Base-by-base conservation (phyloP, 495 filamentous ascomycete species). In the Xylaria scruposa region DNA sequence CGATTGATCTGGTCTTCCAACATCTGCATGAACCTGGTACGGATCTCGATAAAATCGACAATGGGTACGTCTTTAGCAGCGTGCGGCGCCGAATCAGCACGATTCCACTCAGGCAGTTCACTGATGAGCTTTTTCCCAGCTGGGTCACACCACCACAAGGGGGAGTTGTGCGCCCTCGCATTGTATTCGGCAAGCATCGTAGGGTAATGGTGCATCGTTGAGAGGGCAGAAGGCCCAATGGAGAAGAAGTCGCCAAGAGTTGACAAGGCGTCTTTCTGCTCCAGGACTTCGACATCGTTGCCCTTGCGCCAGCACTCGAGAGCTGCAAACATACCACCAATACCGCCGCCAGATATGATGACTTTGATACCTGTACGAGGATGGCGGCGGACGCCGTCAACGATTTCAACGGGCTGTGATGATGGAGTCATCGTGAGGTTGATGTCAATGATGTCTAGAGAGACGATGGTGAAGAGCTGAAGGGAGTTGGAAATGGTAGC, bases 231-330 rank as follows among this genome's bases (percentile, higher is more conserved):
- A 62, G 47, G 81, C 73, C n/a, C 79, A 77, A 88, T 83, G 33
- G 75, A 74, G 63, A 84, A 79, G 24, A 80, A 77, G 69, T 86
- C 83, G 31, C 85, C 74, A 13, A 73, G 40, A 3, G 49, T 24
- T 40, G 67, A 54, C 70, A 83, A 71, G 42, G 80, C 78, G 4
- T 78, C 75, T 53, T 75, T 71, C 65, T 83, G 81, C 74, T 89
- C 88, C 47, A 88, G 76, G 17, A 89, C 72, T 51, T 79, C 72
- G 42, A 90, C 90, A 40, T 77, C 79, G 72, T 90, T 88, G 17
- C 89, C 90, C 75, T 91, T 89, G 33, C 87, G 84, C 70, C 83
- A 78, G 71, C 86, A 88, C 78, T 91, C 89, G 58, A 90, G 85
- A 42, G 85, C 87, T 6, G 87, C 84, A 0, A 86, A 86, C 26